Percentiles rank a stretch among this genome's conserved stretches.
These are phyloP conservation scores for Rhinocladiella similis DNA, from an alignment of 2,329 filamentous ascomycete species.

Conservation along the genomic window DNA sequence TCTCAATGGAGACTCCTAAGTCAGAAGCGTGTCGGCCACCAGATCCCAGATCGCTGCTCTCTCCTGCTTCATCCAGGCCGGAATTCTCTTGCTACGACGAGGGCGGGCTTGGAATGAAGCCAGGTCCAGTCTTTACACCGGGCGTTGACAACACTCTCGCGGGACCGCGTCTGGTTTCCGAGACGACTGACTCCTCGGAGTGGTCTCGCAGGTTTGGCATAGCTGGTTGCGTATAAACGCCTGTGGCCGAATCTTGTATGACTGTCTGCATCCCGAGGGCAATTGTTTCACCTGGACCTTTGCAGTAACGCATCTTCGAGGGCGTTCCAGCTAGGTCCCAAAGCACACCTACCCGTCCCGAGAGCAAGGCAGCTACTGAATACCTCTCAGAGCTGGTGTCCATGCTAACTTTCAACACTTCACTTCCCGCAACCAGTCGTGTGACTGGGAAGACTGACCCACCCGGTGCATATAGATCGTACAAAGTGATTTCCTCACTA, in stretches of 20 bases:
- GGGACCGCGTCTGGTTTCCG: background rate
- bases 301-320: conserved; percentile 26
- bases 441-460: conserved; percentile 48
- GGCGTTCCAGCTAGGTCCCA: conserved; percentile 48
- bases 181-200: conserved; percentile 1
- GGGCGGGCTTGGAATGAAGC: conserved; percentile 4
- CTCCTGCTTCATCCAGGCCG: conserved; percentile 1
- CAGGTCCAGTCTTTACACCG: background rate
- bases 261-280: conserved; percentile 20
- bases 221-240: background rate
- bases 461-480: conserved; percentile 40
- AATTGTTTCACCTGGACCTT: conserved; percentile 23
- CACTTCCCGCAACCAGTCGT: conserved; percentile 57
- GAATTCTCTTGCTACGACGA: conserved; percentile 15
- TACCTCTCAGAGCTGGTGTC: conserved; percentile 58
- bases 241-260: conserved; percentile 9
- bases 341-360: conserved; percentile 61
- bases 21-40: background rate
- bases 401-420: conserved; percentile 62
- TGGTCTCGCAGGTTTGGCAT: conserved; percentile 5
- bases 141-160: background rate
- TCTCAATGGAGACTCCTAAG: conserved; percentile 14
- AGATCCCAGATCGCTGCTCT: background rate
- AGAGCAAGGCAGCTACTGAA: conserved; percentile 59
- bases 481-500: conserved; percentile 58